Conservation (phyloP, 2,329 filamentous ascomycete genomes). For the Colletotrichum lupini region DNA sequence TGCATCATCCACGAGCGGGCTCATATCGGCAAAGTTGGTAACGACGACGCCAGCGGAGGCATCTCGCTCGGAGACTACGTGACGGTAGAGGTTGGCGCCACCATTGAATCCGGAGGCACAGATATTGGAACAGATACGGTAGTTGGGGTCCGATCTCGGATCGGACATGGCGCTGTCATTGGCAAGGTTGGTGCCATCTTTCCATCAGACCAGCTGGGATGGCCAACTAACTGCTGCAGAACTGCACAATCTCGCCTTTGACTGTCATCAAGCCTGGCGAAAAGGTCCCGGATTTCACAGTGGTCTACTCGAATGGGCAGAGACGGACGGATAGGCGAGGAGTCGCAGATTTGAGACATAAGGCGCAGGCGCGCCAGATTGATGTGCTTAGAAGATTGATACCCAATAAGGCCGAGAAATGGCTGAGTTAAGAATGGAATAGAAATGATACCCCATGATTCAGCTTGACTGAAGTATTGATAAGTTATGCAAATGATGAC, state of each 20-base stretch:
- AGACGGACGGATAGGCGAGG: slow-evolving; percentile 68
- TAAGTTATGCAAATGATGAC: neutral
- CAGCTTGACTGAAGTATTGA: no score
- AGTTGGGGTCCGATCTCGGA: slow-evolving; percentile 68
- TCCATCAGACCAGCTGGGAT: neutral
- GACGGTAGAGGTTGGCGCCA: slow-evolving; percentile 68
- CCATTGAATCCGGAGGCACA: slow-evolving; percentile 72
- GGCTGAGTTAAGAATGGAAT: slow-evolving; percentile 21
- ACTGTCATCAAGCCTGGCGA: slow-evolving; percentile 69
- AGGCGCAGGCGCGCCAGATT: slow-evolving; percentile 74
- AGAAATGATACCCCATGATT: slow-evolving; percentile 25
- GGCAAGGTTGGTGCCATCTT: slow-evolving; percentile 62
- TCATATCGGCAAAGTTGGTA: slow-evolving; percentile 61
- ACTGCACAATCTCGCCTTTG: slow-evolving; percentile 77
- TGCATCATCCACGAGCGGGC: slow-evolving; percentile 83
- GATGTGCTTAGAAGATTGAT: slow-evolving; percentile 75
- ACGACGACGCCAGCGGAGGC: slow-evolving; percentile 53
- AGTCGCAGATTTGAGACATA: slow-evolving; percentile 71
- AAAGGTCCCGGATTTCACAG: slow-evolving; percentile 72
- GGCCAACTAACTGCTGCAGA: slow-evolving; percentile 49
- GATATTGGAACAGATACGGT: slow-evolving; percentile 69
- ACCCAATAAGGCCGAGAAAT: slow-evolving; percentile 60
- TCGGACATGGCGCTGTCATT: slow-evolving; percentile 70
- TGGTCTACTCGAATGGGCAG: slow-evolving; percentile 74
- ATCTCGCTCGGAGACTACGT: slow-evolving; percentile 71